Conservation (phyloP, 1,284 basidiomycete species). For the Moniliophthora roreri region DNA sequence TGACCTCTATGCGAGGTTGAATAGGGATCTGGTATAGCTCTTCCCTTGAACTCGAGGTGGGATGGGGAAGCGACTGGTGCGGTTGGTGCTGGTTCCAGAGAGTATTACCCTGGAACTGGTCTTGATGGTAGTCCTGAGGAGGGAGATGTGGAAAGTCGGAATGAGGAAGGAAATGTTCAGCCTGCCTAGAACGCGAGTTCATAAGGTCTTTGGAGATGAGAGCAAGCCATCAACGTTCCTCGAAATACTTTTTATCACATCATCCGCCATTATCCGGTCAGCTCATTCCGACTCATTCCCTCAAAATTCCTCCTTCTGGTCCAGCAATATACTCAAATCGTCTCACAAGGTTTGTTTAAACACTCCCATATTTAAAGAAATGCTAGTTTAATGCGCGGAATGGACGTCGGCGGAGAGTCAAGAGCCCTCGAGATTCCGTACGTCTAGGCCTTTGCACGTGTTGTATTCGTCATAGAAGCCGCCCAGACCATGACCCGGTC, state of each 20-base stretch:
- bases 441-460: conserved; percentile 1
- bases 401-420: too few relatives aligned
- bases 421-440: too few relatives aligned
- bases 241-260: background rate
- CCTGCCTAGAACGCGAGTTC: background rate
- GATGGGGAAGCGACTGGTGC: background rate
- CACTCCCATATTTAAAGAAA: too few relatives aligned
- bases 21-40: background rate
- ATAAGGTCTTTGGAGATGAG: background rate
- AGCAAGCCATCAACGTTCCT: background rate
- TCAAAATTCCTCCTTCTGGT: too few relatives aligned
- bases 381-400: too few relatives aligned
- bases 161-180: background rate
- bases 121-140: background rate
- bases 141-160: background rate
- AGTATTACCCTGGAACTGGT: background rate
- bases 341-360: too few relatives aligned
- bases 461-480: background rate
- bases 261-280: background rate
- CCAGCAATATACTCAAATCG: too few relatives aligned
- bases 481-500: background rate
- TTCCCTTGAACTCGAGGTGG: too few relatives aligned
- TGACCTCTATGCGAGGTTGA: background rate
- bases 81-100: background rate
- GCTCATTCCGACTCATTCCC: too few relatives aligned